phyloP scores from a whole-genome alignment of 805 yeast species.

The Myxozyma melibiosi region DNA sequence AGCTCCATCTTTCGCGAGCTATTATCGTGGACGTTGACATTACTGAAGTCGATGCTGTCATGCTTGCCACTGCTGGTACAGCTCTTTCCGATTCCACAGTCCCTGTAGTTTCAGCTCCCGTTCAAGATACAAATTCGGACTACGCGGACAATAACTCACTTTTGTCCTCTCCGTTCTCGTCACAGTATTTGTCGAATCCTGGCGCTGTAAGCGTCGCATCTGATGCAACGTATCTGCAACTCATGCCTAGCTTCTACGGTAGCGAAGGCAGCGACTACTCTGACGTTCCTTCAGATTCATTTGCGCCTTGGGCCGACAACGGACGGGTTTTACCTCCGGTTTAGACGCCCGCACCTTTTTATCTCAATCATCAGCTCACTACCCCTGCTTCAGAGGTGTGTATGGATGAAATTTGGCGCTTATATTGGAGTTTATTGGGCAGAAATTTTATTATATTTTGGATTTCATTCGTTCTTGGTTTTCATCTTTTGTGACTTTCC shows the following conservation, averaged over 20 bases:
- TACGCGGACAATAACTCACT: not conserved
- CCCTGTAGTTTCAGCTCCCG: not conserved
- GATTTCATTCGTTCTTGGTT: no score
- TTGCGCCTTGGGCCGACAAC: constrained; percentile 11
- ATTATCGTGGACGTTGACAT: constrained; percentile 2
- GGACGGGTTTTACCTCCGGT: constrained; percentile 2
- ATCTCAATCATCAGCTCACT: no score
- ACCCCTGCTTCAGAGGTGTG: no score
- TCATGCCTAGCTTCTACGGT: not conserved
- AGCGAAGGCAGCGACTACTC: constrained; percentile 4
- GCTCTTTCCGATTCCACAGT: constrained; percentile 2
- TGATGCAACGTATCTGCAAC: not conserved
- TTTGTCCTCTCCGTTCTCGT: not conserved
- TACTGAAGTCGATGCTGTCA: constrained; percentile 6
- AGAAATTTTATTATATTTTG: not conserved
- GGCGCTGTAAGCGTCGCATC: constrained; percentile 5
- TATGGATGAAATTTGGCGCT: no score
- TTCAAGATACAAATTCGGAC: not conserved
- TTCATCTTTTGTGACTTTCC: no score
- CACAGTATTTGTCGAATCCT: not conserved
- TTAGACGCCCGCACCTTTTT: not conserved
- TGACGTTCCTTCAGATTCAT: not conserved
- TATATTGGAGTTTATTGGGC: not conserved
- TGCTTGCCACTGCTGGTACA: constrained; percentile 5
- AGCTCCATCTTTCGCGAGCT: constrained; percentile 10